A percentile compares a stretch with the other conserved stretches of the same genome.
Evolutionary conservation across 148 eudicot genomes (phyloP).

Genomic region (Rhododendron mucronatum): DNA sequence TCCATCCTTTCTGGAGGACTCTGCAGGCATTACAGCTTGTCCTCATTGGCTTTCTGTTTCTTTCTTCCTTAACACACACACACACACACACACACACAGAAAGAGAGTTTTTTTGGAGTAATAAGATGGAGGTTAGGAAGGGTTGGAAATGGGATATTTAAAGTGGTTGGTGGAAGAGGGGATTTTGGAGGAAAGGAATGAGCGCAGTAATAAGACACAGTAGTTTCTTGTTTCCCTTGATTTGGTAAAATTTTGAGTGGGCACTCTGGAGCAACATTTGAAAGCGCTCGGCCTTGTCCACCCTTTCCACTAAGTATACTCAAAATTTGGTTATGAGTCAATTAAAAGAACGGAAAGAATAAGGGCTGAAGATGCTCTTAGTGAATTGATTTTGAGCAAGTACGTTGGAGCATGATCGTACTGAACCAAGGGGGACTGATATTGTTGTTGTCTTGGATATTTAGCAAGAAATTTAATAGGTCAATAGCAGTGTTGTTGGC

Average conservation of each 20-base stretch:
- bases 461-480: neutral
- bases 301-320: too few species aligned
- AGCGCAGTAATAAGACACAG: neutral
- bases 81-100: neutral
- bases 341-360: too few species aligned
- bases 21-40: slow-evolving; percentile 61
- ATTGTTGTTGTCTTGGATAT: neutral
- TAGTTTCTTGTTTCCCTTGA: too few species aligned
- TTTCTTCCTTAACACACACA: neutral
- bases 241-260: too few species aligned
- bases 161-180: neutral
- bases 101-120: neutral
- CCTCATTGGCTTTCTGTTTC: slow-evolving; percentile 20
- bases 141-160: neutral
- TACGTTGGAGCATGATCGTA: neutral
- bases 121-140: neutral
- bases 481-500: neutral
- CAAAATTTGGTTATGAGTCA: too few species aligned
- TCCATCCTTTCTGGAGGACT: slow-evolving; percentile 52
- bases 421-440: neutral
- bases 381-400: neutral
- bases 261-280: too few species aligned
- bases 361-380: too few species aligned
- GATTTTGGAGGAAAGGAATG: neutral
- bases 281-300: too few species aligned